phyloP scores from a whole-genome alignment of 352 stramenopile species.

The Globisporangium ultimum region DNA sequence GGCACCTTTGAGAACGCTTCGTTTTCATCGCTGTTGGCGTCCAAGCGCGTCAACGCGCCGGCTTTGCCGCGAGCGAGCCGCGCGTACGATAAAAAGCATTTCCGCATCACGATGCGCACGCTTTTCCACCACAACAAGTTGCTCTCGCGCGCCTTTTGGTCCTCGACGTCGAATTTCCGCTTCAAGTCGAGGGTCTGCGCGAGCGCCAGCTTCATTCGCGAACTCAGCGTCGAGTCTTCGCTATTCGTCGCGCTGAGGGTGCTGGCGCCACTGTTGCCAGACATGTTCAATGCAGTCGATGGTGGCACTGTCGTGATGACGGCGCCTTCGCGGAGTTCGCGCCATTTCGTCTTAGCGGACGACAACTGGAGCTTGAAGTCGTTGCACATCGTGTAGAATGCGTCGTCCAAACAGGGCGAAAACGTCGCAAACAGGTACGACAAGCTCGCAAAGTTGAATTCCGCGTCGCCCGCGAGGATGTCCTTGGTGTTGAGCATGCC shows the following conservation, averaged over 20 bases:
- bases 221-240: conserved; percentile 33
- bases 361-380: conserved; percentile 57
- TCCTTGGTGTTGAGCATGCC: conserved; percentile 64
- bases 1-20: conserved; percentile 56
- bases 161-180: conserved; percentile 51
- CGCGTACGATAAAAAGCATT: conserved; percentile 75
- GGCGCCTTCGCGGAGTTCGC: conserved; percentile 46
- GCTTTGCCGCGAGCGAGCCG: conserved; percentile 58
- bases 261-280: not conserved
- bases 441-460: conserved; percentile 76
- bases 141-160: conserved; percentile 54
- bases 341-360: conserved; percentile 53
- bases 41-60: conserved; percentile 51
- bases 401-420: conserved; percentile 51
- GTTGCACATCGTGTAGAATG: conserved; percentile 40
- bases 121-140: conserved; percentile 71
- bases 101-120: conserved; percentile 66
- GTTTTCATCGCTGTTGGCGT: conserved; percentile 49
- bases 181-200: conserved; percentile 77
- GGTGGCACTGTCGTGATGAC: conserved; percentile 7
- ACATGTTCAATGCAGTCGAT: not conserved
- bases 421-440: conserved; percentile 68
- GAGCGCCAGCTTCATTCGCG: conserved; percentile 67
- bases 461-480: conserved; percentile 59
- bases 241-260: not conserved